Evolutionary conservation across 2,329 filamentous ascomycete species (phyloP).

Genomic region (Exophiala sp.): DNA sequence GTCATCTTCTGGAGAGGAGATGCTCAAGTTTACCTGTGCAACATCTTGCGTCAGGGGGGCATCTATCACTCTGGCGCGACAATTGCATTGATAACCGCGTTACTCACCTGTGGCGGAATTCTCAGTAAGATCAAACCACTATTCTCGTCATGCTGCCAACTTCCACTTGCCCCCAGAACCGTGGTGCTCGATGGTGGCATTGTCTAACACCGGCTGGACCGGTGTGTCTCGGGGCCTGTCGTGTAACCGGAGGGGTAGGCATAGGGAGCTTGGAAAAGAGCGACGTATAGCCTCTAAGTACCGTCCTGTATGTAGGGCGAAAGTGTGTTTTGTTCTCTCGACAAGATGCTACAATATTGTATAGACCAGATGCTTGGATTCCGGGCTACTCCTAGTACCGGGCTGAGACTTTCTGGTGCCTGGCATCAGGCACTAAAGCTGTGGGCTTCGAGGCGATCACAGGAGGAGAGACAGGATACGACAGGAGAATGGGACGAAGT

Average conservation of each 20-base stretch:
- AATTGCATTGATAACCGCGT: background rate
- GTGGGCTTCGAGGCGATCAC: background rate
- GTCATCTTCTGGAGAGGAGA: background rate
- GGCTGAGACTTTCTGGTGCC: constrained; percentile 8
- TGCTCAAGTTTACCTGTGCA: background rate
- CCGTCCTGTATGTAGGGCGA: background rate
- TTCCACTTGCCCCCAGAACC: background rate
- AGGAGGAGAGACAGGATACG: background rate
- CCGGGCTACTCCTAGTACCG: background rate
- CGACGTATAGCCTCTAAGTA: background rate
- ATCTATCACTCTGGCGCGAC: background rate
- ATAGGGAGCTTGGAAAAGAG: background rate
- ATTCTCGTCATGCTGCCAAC: constrained; percentile 8
- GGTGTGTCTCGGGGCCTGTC: background rate
- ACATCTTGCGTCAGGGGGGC: background rate
- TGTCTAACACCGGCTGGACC: background rate
- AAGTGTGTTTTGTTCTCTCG: background rate
- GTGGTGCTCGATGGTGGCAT: background rate
- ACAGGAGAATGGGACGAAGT: background rate
- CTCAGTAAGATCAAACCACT: constrained; percentile 9
- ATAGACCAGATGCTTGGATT: background rate
- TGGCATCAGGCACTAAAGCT: background rate
- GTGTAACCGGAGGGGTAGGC: background rate
- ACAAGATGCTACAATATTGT: background rate
- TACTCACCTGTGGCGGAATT: constrained; percentile 15